Percentiles rank a stretch among this genome's conserved stretches.
Conservation (phyloP, 2,329 filamentous ascomycete species). For the Cercospora zeina region DNA sequence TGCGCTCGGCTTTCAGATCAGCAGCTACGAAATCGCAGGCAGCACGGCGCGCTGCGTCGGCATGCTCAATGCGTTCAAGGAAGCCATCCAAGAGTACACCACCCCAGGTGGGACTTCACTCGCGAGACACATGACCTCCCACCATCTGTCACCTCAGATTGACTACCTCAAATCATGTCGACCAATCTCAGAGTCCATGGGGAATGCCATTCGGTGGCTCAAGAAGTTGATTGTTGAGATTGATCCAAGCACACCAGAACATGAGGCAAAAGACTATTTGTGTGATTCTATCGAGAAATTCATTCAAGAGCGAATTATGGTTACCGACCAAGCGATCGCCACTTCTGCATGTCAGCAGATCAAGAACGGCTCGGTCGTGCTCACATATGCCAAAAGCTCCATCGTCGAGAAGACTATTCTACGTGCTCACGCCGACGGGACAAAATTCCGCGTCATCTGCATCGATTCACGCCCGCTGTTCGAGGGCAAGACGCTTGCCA, state of each 20-base stretch:
- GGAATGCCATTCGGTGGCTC: constrained; percentile 91
- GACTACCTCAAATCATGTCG: constrained; percentile 90
- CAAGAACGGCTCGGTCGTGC: constrained; percentile 73
- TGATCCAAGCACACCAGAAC: constrained; percentile 80
- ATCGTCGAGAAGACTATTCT: constrained; percentile 82
- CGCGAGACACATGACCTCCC: constrained; percentile 84
- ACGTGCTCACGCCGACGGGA: constrained; percentile 68
- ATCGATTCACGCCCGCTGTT: constrained; percentile 74
- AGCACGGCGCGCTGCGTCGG: constrained; percentile 85
- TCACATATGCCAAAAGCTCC: constrained; percentile 83
- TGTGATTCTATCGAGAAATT: constrained; percentile 83
- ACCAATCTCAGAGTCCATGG: constrained; percentile 95
- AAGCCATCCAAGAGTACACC: constrained; percentile 91
- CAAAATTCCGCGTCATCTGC: constrained; percentile 77
- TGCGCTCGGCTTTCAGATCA: constrained; percentile 85
- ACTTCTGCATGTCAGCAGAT: constrained; percentile 74
- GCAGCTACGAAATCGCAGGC: constrained; percentile 82
- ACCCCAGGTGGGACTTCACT: constrained; percentile 83
- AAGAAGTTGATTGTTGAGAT: constrained; percentile 91
- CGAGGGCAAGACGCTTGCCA: constrained; percentile 70
- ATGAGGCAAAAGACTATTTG: constrained; percentile 75
- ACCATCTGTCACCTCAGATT: constrained; percentile 91
- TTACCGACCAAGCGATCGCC: constrained; percentile 84
- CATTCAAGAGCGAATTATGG: constrained; percentile 83
- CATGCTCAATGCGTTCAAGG: constrained; percentile 83